Conservation (phyloP, 257 asterid species). For the Nicotiana tabacum region DNA sequence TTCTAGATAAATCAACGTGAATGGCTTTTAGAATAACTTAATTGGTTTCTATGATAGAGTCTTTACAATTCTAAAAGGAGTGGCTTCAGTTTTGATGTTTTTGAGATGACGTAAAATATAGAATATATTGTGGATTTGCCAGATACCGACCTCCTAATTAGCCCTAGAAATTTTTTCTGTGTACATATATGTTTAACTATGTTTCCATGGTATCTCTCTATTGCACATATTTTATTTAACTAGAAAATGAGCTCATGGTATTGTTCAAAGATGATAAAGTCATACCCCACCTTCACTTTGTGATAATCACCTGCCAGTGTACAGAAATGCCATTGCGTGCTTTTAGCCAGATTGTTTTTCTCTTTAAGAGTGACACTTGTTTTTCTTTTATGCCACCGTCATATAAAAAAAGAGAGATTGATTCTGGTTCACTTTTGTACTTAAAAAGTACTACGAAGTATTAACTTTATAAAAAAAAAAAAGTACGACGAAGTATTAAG, state of each 20-base stretch:
- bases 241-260: not conserved
- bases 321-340: not conserved
- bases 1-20: not conserved
- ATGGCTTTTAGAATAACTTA: not conserved
- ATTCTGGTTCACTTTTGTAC: not conserved
- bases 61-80: not conserved
- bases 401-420: too few relatives aligned
- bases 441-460: not conserved
- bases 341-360: not conserved
- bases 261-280: not conserved
- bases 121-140: not conserved
- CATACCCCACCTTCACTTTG: not conserved
- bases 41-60: not conserved
- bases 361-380: not conserved
- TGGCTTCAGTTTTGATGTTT: not conserved
- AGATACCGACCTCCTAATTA: not conserved
- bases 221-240: not conserved
- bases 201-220: too few relatives aligned
- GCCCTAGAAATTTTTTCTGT: not conserved
- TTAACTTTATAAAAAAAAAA: too few relatives aligned
- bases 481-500: too few relatives aligned
- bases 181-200: not conserved
- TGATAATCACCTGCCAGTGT: not conserved
- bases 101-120: not conserved
- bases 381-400: too few relatives aligned